Conservation (phyloP, 352 stramenopile species). For the Pythium guiyangense region DNA sequence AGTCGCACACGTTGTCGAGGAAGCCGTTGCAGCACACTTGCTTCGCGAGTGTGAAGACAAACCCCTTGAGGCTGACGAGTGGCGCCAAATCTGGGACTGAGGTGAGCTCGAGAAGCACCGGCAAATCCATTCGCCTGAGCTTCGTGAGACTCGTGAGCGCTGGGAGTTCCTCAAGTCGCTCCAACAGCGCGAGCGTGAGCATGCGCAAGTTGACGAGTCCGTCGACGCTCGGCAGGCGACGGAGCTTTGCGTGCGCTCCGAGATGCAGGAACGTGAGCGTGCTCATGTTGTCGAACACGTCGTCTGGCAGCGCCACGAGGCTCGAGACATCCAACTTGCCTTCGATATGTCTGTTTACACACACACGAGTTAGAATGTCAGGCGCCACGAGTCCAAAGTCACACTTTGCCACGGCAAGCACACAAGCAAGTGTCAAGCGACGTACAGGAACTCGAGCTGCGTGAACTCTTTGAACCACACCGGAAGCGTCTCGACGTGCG, state of each 20-base stretch:
- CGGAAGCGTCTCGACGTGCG: conserved; percentile 25
- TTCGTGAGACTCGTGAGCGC: conserved; percentile 26
- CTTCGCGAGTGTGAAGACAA: neutral
- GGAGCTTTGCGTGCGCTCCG: conserved; percentile 17
- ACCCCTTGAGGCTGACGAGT: neutral
- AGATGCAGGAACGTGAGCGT: conserved; percentile 34
- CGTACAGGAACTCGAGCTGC: conserved; percentile 27
- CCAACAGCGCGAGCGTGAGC: conserved; percentile 6
- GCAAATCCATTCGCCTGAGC: conserved; percentile 3
- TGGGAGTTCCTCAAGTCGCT: conserved; percentile 14
- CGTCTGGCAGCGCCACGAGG: conserved; percentile 9
- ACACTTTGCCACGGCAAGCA: no score
- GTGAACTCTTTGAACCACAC: conserved; percentile 27
- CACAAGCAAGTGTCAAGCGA: neutral
- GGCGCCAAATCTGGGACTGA: conserved; percentile 12
- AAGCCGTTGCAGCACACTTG: conserved; percentile 13
- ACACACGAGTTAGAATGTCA: no score
- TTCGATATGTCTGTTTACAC: conserved; percentile 1
- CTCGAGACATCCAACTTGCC: neutral
- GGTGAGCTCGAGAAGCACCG: neutral
- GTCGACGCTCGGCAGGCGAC: conserved; percentile 19
- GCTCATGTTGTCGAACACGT: conserved; percentile 30
- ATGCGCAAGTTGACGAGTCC: conserved; percentile 22
- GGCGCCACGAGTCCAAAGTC: no score
- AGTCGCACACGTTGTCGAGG: no score